These are phyloP conservation scores for Tulasnella sp. DNA, from an alignment of 768 basidiomycete genomes.

Conservation along the genomic window DNA sequence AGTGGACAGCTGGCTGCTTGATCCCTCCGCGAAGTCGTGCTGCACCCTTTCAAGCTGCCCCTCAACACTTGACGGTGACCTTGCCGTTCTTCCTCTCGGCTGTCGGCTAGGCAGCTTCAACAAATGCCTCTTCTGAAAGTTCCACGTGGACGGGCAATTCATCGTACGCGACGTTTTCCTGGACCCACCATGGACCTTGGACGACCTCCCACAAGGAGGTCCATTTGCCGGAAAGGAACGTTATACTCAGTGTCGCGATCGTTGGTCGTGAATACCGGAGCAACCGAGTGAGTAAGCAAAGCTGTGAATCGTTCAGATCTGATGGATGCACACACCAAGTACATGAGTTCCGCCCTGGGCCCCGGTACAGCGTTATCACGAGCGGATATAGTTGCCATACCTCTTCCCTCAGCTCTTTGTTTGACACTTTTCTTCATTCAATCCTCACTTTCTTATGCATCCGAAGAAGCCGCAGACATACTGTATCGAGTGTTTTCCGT, in stretches of 20 bases:
- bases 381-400: no score
- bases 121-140: slow-evolving; percentile 30
- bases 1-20: neutral
- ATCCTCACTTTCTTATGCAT: no score
- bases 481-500: no score
- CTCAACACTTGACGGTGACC: slow-evolving; percentile 35
- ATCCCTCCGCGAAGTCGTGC: neutral
- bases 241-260: slow-evolving; percentile 33
- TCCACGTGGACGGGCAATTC: slow-evolving; percentile 66
- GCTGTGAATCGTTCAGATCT: no score
- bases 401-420: no score
- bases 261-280: slow-evolving; percentile 34
- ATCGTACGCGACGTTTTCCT: slow-evolving; percentile 58
- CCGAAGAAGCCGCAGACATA: no score
- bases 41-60: slow-evolving; percentile 5
- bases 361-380: no score
- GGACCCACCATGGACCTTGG: slow-evolving; percentile 59
- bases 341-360: no score
- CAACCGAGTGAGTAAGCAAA: no score
- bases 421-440: no score
- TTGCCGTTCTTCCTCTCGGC: slow-evolving; percentile 37
- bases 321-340: no score
- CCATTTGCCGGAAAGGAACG: slow-evolving; percentile 36
- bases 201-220: slow-evolving; percentile 48
- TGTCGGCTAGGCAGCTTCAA: slow-evolving; percentile 40